Evolutionary conservation across 2,329 filamentous ascomycete species (phyloP).

Genomic region (Sporothrix euskadiensis): DNA sequence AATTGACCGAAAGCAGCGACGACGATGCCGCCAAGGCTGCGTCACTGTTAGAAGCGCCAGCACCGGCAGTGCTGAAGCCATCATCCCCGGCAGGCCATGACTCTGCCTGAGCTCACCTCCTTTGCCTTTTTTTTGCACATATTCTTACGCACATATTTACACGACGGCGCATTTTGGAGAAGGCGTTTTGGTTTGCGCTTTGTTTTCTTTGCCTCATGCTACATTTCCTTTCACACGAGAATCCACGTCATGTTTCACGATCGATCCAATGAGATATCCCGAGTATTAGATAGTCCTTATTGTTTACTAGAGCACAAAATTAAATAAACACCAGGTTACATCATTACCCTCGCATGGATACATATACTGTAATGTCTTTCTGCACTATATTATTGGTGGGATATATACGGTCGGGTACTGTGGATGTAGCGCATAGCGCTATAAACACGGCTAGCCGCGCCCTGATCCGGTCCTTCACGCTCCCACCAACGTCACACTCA

Average conservation of each 20-base stretch:
- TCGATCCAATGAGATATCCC: constrained; percentile 5
- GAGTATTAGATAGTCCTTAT: not conserved
- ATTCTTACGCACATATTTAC: not conserved
- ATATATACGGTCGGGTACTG: not conserved
- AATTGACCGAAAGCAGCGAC: not conserved
- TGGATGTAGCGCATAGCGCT: constrained; percentile 16
- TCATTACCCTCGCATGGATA: not conserved
- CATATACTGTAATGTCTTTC: not conserved
- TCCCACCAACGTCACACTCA: not conserved
- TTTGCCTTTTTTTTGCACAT: not conserved
- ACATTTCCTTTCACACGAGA: not conserved
- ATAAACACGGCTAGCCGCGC: not conserved
- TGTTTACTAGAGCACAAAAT: not conserved
- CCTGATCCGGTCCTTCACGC: not conserved
- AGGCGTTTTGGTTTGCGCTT: not conserved
- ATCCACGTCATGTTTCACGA: not conserved
- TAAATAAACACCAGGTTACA: not conserved
- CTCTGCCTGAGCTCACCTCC: not conserved
- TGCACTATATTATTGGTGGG: not conserved
- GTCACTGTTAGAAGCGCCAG: too few relatives aligned
- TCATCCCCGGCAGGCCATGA: not conserved
- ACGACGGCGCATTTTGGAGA: not conserved
- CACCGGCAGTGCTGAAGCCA: not conserved
- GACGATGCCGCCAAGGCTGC: not conserved
- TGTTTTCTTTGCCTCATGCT: not conserved